Percentiles rank a stretch among this genome's conserved stretches.
Evolutionary conservation across 306 rosid species (phyloP).

Genomic region (Acacia confusa): DNA sequence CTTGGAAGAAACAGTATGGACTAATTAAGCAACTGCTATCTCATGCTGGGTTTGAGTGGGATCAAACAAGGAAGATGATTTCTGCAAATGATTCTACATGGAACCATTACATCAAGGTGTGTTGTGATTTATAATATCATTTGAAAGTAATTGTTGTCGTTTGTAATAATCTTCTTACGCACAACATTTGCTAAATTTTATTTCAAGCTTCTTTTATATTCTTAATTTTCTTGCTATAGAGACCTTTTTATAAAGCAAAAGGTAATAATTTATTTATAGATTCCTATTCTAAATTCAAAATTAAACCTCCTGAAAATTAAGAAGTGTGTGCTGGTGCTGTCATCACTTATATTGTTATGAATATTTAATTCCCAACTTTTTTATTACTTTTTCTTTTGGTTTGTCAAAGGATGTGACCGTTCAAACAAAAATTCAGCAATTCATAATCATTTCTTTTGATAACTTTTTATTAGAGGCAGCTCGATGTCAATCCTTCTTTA

Average conservation of each 20-base stretch:
- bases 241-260: neutral
- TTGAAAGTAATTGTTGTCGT: neutral
- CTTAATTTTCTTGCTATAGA: neutral
- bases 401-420: neutral
- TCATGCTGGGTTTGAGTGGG: conserved; percentile 59
- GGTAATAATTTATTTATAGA: neutral
- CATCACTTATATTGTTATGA: conserved; percentile 1
- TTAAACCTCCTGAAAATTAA: conserved; percentile 2
- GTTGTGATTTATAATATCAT: conserved; percentile 15
- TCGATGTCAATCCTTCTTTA: neutral
- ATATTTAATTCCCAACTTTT: neutral
- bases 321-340: conserved; percentile 1
- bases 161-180: neutral
- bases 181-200: neutral
- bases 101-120: conserved; percentile 54
- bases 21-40: conserved; percentile 45
- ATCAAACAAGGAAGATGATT: conserved; percentile 49
- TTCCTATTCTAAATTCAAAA: neutral
- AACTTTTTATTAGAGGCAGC: neutral
- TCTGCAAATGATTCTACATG: conserved; percentile 51
- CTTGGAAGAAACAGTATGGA: conserved; percentile 56
- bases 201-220: neutral
- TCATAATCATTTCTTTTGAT: neutral
- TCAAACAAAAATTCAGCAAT: neutral
- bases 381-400: neutral